phyloP scores from a whole-genome alignment of 2,329 filamentous ascomycete species.

The Aaosphaeria pasadenensis region DNA sequence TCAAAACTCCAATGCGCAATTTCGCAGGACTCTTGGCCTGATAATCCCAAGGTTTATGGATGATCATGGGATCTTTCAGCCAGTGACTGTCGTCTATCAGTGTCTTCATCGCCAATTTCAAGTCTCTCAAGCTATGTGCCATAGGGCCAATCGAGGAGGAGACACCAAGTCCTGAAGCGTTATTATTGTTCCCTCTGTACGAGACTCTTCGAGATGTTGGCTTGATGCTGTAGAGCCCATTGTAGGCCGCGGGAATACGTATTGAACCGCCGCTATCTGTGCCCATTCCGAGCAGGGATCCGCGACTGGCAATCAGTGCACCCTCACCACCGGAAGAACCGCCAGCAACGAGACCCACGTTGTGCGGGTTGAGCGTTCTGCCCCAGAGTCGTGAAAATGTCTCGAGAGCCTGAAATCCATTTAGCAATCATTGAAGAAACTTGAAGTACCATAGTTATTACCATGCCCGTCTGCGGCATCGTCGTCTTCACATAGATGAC shows the following conservation, averaged over 20 bases:
- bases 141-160: neutral
- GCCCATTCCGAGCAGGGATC: constrained; percentile 50
- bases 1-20: neutral
- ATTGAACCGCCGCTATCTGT: constrained; percentile 54
- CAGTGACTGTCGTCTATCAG: neutral
- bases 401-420: constrained; percentile 18
- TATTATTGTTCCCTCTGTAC: neutral
- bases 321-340: constrained; percentile 57
- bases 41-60: neutral
- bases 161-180: neutral
- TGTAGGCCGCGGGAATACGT: constrained; percentile 54
- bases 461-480: constrained; percentile 13
- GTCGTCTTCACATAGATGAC: constrained; percentile 54
- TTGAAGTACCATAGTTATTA: neutral
- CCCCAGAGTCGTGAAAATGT: constrained; percentile 57
- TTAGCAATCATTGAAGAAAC: no score
- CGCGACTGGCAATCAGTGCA: constrained; percentile 50
- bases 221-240: constrained; percentile 51
- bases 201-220: constrained; percentile 12
- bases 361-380: constrained; percentile 54
- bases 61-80: neutral
- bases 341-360: constrained; percentile 48
- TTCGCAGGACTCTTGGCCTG: neutral
- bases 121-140: neutral
- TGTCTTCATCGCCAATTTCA: neutral